phyloP scores from a whole-genome alignment of 192 early-diverging fungal genomes.

The Backusella tuberculispora region DNA sequence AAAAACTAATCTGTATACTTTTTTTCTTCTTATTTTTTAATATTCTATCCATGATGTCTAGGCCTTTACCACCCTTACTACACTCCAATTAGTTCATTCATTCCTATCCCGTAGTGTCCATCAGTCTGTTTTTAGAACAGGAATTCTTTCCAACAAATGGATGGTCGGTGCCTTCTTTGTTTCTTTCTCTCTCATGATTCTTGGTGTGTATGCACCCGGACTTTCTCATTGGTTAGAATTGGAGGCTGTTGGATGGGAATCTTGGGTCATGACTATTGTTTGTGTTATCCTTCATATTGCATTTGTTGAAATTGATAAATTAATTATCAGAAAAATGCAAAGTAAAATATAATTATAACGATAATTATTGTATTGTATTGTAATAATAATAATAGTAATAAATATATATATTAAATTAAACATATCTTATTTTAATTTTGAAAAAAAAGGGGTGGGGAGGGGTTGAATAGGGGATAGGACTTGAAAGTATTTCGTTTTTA shows the following conservation, averaged over 20 bases:
- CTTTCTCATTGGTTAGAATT: constrained; percentile 55
- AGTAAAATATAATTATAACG: constrained; percentile 16
- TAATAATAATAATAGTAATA: constrained; percentile 2
- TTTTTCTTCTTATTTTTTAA: neutral
- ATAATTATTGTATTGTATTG: neutral
- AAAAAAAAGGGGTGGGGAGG: neutral
- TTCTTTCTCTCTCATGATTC: constrained; percentile 69
- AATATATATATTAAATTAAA: constrained; percentile 10
- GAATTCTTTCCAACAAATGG: constrained; percentile 76
- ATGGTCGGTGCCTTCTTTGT: constrained; percentile 79
- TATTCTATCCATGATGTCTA: constrained; percentile 28
- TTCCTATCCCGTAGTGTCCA: constrained; percentile 82
- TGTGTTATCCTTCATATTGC: constrained; percentile 57
- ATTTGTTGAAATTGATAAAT: constrained; percentile 66
- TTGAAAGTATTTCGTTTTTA: neutral
- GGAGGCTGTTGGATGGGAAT: constrained; percentile 54
- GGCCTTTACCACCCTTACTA: constrained; percentile 82
- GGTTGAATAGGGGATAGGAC: neutral
- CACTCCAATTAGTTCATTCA: constrained; percentile 86
- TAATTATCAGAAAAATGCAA: constrained; percentile 44
- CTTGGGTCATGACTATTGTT: constrained; percentile 68
- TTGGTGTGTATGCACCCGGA: constrained; percentile 82
- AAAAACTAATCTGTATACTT: neutral
- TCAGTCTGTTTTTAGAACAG: constrained; percentile 74
- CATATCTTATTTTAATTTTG: neutral